Conservation (phyloP, 148 eudicot species). For the Selenicereus undatus region DNA sequence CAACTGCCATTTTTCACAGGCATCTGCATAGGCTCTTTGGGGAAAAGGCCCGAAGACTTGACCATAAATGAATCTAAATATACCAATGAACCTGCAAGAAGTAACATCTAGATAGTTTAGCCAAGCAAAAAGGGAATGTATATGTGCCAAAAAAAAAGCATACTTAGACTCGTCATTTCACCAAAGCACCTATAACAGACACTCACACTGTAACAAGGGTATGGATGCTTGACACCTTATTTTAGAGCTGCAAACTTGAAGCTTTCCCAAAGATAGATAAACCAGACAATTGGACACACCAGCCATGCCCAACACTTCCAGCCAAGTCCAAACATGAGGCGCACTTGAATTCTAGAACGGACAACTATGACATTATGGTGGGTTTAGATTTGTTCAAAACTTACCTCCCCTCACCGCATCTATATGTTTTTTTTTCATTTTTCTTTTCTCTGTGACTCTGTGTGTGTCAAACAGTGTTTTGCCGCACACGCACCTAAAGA, state of each 20-base stretch:
- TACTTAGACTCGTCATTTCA: neutral
- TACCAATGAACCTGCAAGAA: conserved; percentile 83
- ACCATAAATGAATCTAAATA: conserved; percentile 86
- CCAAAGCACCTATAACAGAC: neutral
- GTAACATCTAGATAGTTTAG: conserved; percentile 8
- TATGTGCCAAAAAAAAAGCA: neutral
- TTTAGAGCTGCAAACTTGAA: neutral
- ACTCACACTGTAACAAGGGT: neutral
- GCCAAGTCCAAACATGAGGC: neutral
- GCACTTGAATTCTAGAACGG: neutral
- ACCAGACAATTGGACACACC: neutral
- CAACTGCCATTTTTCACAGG: conserved; percentile 92
- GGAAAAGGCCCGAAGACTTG: conserved; percentile 95
- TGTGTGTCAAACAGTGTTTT: too few relatives aligned
- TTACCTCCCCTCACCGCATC: neutral
- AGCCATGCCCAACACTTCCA: neutral
- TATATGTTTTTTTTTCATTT: too few relatives aligned
- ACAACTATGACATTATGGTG: neutral
- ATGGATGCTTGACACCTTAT: neutral
- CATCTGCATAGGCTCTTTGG: conserved; percentile 94
- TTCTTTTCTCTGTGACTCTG: too few relatives aligned
- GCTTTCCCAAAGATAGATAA: neutral
- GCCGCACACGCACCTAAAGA: too few relatives aligned
- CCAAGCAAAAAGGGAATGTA: neutral
- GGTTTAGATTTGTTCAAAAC: neutral